Conservation (phyloP, 2,329 filamentous ascomycete genomes). For the Madurella mycetomatis region DNA sequence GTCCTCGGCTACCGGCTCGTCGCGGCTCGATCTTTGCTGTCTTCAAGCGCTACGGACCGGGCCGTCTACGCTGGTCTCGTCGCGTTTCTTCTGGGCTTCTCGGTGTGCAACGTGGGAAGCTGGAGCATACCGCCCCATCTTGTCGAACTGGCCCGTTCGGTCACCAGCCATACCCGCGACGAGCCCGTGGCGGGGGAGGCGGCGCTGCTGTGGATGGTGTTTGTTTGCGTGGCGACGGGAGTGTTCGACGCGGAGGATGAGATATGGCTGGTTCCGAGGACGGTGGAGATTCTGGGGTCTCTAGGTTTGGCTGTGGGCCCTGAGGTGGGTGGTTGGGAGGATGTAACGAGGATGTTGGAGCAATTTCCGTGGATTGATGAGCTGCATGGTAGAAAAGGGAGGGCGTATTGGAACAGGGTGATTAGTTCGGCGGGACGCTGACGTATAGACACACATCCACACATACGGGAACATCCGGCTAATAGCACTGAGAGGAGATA, state of each 20-base stretch:
- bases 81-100: constrained; percentile 27
- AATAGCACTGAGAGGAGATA: too few species aligned
- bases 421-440: too few species aligned
- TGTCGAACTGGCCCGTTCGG: not conserved
- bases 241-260: not conserved
- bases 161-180: not conserved
- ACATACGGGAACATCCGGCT: too few species aligned
- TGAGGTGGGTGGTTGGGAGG: not conserved
- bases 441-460: too few species aligned
- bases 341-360: not conserved
- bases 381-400: constrained; percentile 20
- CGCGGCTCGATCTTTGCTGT: constrained; percentile 20
- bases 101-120: not conserved
- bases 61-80: constrained; percentile 26
- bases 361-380: constrained; percentile 26
- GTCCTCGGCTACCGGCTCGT: constrained; percentile 28
- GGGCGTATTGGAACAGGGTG: constrained; percentile 6
- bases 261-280: not conserved
- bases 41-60: not conserved
- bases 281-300: not conserved
- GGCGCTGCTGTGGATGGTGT: constrained; percentile 6
- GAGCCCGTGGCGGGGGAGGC: not conserved
- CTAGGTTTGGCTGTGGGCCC: too few species aligned
- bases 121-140: not conserved
- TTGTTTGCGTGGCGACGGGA: constrained; percentile 12